Evolutionary conservation across 495 filamentous ascomycete species (phyloP).

Genomic region (Neurospora sp.): DNA sequence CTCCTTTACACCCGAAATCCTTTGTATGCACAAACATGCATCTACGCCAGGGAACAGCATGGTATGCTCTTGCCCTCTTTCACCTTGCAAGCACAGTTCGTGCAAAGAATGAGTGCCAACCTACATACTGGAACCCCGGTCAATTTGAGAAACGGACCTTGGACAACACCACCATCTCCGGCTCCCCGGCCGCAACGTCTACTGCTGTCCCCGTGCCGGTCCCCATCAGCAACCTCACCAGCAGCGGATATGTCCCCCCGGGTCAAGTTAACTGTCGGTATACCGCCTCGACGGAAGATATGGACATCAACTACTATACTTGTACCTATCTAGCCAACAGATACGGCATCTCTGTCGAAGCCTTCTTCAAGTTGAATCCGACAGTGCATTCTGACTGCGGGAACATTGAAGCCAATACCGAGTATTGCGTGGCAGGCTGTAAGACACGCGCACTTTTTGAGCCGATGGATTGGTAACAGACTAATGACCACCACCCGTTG

Average conservation of each 20-base stretch:
- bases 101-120: no score
- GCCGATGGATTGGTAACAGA: not conserved
- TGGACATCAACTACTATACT: slow-evolving; percentile 14
- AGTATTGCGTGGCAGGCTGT: slow-evolving; percentile 22
- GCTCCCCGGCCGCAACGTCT: no score
- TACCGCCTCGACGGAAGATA: not conserved
- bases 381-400: slow-evolving; percentile 13
- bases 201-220: no score
- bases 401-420: slow-evolving; percentile 12
- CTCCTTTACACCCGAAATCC: no score
- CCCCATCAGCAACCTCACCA: not conserved
- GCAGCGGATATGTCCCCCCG: slow-evolving; percentile 5
- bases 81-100: no score
- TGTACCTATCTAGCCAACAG: slow-evolving; percentile 6
- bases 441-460: not conserved
- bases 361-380: slow-evolving; percentile 19
- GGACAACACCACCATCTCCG: no score
- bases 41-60: no score
- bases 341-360: slow-evolving; percentile 10
- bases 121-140: no score
- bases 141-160: no score
- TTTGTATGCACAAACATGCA: no score
- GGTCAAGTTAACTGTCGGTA: slow-evolving; percentile 16
- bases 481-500: no score
- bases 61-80: no score